Evolutionary conservation across 2,329 filamentous ascomycete genomes (phyloP).

Genomic region (Sphaerulina musiva): DNA sequence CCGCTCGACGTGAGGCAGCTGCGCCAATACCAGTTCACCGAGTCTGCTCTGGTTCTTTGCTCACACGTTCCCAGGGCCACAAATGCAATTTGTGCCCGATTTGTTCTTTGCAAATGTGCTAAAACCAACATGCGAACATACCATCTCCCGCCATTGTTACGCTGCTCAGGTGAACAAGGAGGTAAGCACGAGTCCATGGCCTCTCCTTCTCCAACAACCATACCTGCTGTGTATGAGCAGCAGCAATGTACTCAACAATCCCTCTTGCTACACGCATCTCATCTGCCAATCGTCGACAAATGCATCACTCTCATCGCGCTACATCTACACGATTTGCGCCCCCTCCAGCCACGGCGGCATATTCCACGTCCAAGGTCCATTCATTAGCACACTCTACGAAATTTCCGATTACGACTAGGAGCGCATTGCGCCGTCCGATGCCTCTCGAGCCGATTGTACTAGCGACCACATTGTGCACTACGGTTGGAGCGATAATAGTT

Average conservation of each 20-base stretch:
- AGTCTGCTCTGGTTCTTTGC: no score
- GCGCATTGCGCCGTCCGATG: background rate
- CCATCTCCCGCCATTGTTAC: background rate
- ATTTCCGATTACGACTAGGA: background rate
- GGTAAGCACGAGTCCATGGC: background rate
- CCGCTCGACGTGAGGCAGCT: background rate
- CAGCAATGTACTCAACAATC: background rate
- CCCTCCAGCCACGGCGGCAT: background rate
- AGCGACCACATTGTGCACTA: background rate
- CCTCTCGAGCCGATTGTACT: background rate
- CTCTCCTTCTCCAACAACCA: background rate
- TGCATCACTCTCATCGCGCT: background rate
- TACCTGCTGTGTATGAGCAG: background rate
- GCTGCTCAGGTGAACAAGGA: background rate
- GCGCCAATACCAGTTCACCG: background rate
- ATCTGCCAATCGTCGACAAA: background rate
- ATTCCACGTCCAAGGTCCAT: background rate
- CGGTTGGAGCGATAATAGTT: constrained; percentile 4
- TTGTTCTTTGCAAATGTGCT: no score
- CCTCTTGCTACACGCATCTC: background rate
- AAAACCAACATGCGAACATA: background rate
- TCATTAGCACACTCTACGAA: background rate
- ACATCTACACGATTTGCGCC: background rate
- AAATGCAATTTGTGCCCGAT: no score
- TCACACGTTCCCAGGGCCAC: no score